These are phyloP conservation scores for Citrullus amarus DNA, from an alignment of 306 rosid genomes.

Conservation along the genomic window DNA sequence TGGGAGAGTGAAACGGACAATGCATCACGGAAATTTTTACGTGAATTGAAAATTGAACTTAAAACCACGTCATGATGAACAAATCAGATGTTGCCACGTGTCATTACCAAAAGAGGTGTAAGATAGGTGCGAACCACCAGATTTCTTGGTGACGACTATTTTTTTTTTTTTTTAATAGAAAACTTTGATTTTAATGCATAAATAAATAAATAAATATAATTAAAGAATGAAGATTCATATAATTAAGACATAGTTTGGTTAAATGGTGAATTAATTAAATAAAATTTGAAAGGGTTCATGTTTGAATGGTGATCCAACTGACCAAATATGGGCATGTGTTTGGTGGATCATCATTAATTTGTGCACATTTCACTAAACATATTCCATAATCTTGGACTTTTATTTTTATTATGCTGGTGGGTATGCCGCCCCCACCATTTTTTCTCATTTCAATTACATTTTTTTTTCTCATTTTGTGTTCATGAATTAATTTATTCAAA, in stretches of 20 bases:
- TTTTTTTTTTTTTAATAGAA: too few species aligned
- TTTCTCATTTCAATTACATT: too few species aligned
- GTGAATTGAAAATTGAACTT: background rate
- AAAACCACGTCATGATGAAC: too few species aligned
- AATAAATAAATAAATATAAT: background rate
- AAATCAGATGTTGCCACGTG: background rate
- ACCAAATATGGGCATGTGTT: background rate
- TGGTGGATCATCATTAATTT: background rate
- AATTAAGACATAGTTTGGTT: background rate
- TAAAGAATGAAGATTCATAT: background rate
- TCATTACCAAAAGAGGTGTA: background rate
- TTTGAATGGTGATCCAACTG: background rate
- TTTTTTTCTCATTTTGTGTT: too few species aligned
- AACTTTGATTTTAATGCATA: too few species aligned
- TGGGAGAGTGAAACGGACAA: background rate
- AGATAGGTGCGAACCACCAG: background rate
- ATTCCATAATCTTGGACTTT: background rate
- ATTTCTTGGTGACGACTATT: conserved; percentile 3
- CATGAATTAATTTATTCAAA: too few species aligned
- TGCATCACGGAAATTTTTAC: background rate
- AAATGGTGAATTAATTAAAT: background rate
- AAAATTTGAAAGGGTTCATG: background rate
- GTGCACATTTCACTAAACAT: background rate
- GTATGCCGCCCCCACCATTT: too few species aligned
- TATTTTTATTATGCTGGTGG: too few species aligned